A percentile compares a stretch with the other conserved stretches of the same genome.
Conservation (phyloP, 2,329 filamentous ascomycete species). For the Fusarium penzigii region DNA sequence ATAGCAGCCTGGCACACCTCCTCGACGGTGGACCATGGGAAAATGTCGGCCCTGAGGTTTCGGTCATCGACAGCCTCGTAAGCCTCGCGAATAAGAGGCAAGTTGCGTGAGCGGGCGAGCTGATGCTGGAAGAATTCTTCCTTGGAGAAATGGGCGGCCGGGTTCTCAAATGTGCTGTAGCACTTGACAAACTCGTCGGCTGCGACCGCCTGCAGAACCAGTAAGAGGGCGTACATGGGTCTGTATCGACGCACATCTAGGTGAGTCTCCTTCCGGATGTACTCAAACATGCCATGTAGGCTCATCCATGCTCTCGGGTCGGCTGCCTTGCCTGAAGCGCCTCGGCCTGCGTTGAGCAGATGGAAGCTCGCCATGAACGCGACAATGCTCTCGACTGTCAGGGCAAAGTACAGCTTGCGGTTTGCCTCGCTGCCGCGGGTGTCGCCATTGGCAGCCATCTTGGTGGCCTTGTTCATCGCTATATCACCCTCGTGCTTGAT, state of each 20-base stretch:
- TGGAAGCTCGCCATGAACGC: constrained; percentile 57
- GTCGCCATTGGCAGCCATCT: constrained; percentile 24
- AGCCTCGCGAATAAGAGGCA: constrained; percentile 34
- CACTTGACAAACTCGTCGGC: constrained; percentile 48
- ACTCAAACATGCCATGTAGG: constrained; percentile 46
- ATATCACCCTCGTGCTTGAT: constrained; percentile 57
- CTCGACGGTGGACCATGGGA: constrained; percentile 47
- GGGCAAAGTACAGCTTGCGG: constrained; percentile 42
- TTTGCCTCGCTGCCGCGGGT: constrained; percentile 33
- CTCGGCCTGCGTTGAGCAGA: constrained; percentile 46
- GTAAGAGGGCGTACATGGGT: constrained; percentile 43
- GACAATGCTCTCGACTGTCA: constrained; percentile 52
- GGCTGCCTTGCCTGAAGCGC: constrained; percentile 43
- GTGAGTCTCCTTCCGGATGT: constrained; percentile 42
- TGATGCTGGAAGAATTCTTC: constrained; percentile 29
- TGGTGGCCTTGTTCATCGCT: constrained; percentile 37
- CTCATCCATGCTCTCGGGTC: constrained; percentile 45
- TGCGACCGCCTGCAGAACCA: constrained; percentile 46
- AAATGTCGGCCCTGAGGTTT: constrained; percentile 33
- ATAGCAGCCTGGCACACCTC: constrained; percentile 43
- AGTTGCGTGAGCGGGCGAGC: constrained; percentile 28
- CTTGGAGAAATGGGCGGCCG: constrained; percentile 15
- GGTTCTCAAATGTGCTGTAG: constrained; percentile 31
- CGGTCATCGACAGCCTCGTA: constrained; percentile 32
- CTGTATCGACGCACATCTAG: constrained; percentile 36